Percentiles rank a stretch among this genome's conserved stretches.
phyloP scores from a whole-genome alignment of 768 basidiomycete species.

The Tricholoma matsutake region DNA sequence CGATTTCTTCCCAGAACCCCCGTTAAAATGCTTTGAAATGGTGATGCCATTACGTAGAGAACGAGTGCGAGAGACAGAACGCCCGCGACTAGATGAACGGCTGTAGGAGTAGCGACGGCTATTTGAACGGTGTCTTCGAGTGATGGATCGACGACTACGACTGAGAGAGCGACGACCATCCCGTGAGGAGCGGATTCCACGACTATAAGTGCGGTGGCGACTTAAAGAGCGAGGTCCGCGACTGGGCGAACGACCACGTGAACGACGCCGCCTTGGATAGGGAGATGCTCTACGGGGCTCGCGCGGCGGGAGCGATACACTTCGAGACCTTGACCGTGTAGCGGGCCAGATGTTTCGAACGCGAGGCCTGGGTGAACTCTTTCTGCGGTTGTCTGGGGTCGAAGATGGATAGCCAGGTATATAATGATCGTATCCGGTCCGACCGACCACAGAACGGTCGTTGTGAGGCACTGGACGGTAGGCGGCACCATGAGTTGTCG shows the following conservation, averaged over 20 bases:
- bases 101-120: not conserved
- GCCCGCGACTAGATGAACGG: slow-evolving; percentile 2
- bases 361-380: slow-evolving; percentile 14
- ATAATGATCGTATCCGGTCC: slow-evolving; percentile 45
- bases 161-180: slow-evolving; percentile 14
- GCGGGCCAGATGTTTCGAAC: slow-evolving; percentile 13
- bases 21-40: not conserved
- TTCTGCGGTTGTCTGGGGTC: slow-evolving; percentile 14
- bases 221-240: slow-evolving; percentile 17
- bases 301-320: slow-evolving; percentile 27
- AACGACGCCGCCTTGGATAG: slow-evolving; percentile 12
- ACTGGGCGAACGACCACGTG: slow-evolving; percentile 19
- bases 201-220: slow-evolving; percentile 13
- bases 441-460: slow-evolving; percentile 37
- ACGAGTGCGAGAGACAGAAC: not conserved
- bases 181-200: slow-evolving; percentile 12
- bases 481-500: slow-evolving; percentile 38
- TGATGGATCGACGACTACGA: slow-evolving; percentile 11
- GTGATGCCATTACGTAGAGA: not conserved
- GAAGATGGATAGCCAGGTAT: slow-evolving; percentile 39
- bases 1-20: slow-evolving; percentile 27
- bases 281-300: slow-evolving; percentile 21
- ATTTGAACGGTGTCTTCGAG: not conserved
- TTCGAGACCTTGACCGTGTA: slow-evolving; percentile 28
- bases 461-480: slow-evolving; percentile 43